These are phyloP conservation scores for Aspergillus heteromorphus DNA, from an alignment of 495 filamentous ascomycete genomes.

Conservation along the genomic window DNA sequence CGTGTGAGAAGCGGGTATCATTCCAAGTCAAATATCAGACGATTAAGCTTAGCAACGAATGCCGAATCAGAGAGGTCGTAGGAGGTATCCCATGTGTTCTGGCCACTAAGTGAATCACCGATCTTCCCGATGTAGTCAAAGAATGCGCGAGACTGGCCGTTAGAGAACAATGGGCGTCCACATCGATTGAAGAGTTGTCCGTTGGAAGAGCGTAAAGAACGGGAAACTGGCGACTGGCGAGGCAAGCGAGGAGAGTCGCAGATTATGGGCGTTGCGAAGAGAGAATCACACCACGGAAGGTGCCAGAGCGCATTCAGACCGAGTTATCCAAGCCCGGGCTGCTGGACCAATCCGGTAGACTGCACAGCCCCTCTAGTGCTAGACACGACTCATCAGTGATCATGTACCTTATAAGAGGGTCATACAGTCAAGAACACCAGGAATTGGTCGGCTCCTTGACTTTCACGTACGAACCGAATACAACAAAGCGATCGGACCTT, in stretches of 20 bases:
- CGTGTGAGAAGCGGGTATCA: constrained; percentile 3
- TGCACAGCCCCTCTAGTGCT: background rate
- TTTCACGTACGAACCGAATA: background rate
- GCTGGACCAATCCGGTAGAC: background rate
- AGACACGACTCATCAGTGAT: background rate
- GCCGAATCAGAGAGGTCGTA: background rate
- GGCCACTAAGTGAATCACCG: background rate
- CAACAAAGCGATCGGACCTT: background rate
- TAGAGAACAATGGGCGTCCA: background rate
- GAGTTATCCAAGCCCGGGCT: background rate
- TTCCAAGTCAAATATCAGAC: background rate
- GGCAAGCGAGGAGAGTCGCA: background rate
- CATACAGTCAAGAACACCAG: too few relatives aligned
- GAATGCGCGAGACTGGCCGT: constrained; percentile 3
- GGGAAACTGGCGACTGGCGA: background rate
- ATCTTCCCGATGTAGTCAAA: background rate
- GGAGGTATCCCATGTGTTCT: background rate
- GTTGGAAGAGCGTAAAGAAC: background rate
- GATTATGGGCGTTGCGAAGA: background rate
- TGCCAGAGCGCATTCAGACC: background rate
- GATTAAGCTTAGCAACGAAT: background rate
- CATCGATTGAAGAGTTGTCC: background rate
- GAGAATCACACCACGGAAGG: background rate
- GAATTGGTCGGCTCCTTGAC: too few relatives aligned
- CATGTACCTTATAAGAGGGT: background rate